Conservation (phyloP, 2,329 filamentous ascomycete genomes). For the Pseudogymnoascus verrucosus region DNA sequence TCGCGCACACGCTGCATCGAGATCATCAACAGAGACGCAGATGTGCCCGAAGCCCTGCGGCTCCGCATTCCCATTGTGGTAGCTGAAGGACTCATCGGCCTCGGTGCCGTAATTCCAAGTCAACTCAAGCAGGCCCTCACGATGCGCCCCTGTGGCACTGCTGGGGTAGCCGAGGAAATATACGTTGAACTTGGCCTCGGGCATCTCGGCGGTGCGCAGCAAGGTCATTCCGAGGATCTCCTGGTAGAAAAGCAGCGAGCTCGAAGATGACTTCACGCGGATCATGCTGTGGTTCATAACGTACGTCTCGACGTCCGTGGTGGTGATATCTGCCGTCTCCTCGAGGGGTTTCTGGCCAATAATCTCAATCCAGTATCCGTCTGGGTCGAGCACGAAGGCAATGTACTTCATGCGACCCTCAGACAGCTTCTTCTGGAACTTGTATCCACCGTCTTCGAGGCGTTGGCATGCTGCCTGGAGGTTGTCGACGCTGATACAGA, state of each 20-base stretch:
- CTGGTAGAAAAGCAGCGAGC: constrained; percentile 68
- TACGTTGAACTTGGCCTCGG: constrained; percentile 67
- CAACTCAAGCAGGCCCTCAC: constrained; percentile 78
- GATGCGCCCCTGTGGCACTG: constrained; percentile 45
- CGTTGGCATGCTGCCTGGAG: constrained; percentile 81
- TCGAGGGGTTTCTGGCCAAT: constrained; percentile 62
- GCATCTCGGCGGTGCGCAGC: constrained; percentile 60
- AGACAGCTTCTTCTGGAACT: constrained; percentile 85
- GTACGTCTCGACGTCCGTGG: constrained; percentile 67
- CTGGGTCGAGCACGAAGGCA: constrained; percentile 79
- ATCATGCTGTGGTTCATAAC: constrained; percentile 87
- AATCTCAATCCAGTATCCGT: constrained; percentile 75
- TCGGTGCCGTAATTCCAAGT: constrained; percentile 79
- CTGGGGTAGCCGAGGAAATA: constrained; percentile 80
- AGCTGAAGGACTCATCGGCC: constrained; percentile 71
- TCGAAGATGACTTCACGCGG: constrained; percentile 71
- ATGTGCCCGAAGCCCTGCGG: constrained; percentile 92
- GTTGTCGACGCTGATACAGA: constrained; percentile 73
- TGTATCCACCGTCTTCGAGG: constrained; percentile 79
- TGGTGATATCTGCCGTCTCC: constrained; percentile 59
- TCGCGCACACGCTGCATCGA: constrained; percentile 72
- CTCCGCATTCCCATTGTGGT: constrained; percentile 82
- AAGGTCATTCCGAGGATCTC: constrained; percentile 81
- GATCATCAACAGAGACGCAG: constrained; percentile 68
- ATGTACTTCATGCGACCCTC: constrained; percentile 81